Evolutionary conservation across 2,329 filamentous ascomycete species (phyloP), one percentile per base, ranked within the genome.

Genomic region (Dryadomyces quercivorus): DNA sequence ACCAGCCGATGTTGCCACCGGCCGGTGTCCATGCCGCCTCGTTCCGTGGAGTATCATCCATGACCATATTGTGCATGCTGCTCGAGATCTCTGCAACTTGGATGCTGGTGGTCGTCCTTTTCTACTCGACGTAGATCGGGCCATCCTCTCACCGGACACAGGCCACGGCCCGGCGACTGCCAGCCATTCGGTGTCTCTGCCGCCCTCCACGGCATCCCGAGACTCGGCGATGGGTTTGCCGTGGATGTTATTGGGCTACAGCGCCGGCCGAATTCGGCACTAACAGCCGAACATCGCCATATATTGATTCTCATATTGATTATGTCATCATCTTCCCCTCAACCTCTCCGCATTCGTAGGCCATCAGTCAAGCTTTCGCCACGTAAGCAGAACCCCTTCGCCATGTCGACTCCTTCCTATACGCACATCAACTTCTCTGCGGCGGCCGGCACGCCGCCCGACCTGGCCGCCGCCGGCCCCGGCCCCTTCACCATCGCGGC

Each of bases 401-500:
- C 38, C 38, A n/a, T n/a, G 12, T 13, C 38, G 3, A 42, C 16
- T 5, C 12, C 38, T 31, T 40, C 38, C 6, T 51, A n/a, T 22
- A 7, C 5, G 13, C 38, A 22, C 50, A 8, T 51, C 38, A 51
- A 51, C 50, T 51, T 51, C 21, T 8, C 50, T 7, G 12, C 36
- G 12, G 38, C 50, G 4, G 21, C 36, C 38, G 50, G 50, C 38
- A 16, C 50, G 38, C 38, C 16, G 18, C 50, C 50, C 4, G 38
- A 43, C 21, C 10, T 51, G 36, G 40, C 21, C 18, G 48, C 48
- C 34, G 34, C 48, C 34, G 18, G 9, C 13, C 3, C 45, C 45
- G 12, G 22, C 20, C 2, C 13, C 26, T 45, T 54, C 45, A 34
- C 40, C n/a, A 34, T 58, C 36, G 18, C 15, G 2, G 56, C 58